Base-by-base conservation (phyloP, 306 rosid species). In the Astragalus glycyphyllos region DNA sequence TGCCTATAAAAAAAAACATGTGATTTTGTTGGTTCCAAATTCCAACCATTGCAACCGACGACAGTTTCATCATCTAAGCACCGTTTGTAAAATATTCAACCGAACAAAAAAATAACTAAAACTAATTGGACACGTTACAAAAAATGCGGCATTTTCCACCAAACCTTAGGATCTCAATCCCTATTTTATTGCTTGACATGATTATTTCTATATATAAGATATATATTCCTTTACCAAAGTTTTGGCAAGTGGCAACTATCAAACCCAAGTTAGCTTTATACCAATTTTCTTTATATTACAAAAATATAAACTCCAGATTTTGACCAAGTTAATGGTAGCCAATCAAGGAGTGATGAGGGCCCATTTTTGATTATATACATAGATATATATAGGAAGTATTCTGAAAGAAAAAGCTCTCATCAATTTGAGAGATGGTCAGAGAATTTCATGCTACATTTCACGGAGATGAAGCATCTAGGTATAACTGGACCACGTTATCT, bases 391-490 rank as follows among this genome's bases (percentile, higher is more conserved):
- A 10, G 13, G 31, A 26, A 16, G 47, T 14, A 46, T 46, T 46
- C 1, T 26, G 49, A 45, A 8, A 74, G 65, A 53, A 38, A 37
- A 65, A 75, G 44, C 20, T 49, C 46, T 9, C 40, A 17, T 16
- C 23, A 15, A 15, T 31, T 5, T 12, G 53, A 76, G 34, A 56
- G 7, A 66, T 80, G 87, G 78, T 59, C 5, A 67, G 85, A 68
- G 40, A 58, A 7, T 34, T 65, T 4, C 38, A 54, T 29, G 65
- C 11, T 26, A 44, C 11, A 8, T n/a, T 50, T 26, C 54, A 49
- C 5, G 31, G 13, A 34, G 66, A 57, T 17, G 75, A 7, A 58
- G 10, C 20, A 16, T n/a, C 46, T 34, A 44, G 35, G 37, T 46
- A 53, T 31, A 61, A 29, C n/a, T 75, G 68, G 0, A 57, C 53